Conservation (phyloP, 1,284 basidiomycete species). For the Moesziomyces aphidis region DNA sequence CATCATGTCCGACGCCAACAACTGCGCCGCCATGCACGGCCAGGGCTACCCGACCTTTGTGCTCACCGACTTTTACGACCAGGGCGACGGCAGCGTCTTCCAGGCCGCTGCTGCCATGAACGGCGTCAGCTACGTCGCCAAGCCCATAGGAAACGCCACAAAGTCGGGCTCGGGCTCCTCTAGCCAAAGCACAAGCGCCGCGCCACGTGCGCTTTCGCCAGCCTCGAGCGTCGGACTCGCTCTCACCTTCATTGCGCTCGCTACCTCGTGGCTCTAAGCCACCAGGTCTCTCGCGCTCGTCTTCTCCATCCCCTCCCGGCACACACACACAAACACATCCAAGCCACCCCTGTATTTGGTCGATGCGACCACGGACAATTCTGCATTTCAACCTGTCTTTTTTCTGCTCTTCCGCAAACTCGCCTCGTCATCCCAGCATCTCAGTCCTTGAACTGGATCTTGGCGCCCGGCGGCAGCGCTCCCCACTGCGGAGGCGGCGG, state of each 20-base stretch:
- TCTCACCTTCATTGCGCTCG: conserved; percentile 8
- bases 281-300: not conserved
- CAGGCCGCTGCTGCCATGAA: conserved; percentile 67
- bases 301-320: not conserved
- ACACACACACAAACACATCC: no score
- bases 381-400: not conserved
- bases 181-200: conserved; percentile 34
- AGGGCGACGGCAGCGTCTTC: conserved; percentile 49
- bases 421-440: no score
- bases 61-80: conserved; percentile 71
- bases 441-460: conserved; percentile 55
- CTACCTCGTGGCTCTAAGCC: conserved; percentile 14
- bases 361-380: not conserved
- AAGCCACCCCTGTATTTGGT: no score
- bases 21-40: conserved; percentile 50
- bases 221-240: not conserved
- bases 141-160: conserved; percentile 39
- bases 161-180: conserved; percentile 1
- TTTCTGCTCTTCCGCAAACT: not conserved
- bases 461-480: conserved; percentile 52
- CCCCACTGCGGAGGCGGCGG: conserved; percentile 52
- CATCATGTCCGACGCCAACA: conserved; percentile 46
- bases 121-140: conserved; percentile 61
- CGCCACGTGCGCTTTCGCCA: not conserved
- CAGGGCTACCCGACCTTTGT: conserved; percentile 76